These are phyloP conservation scores for Adansonia gregorii DNA, from an alignment of 441 rosid species.

Conservation along the genomic window DNA sequence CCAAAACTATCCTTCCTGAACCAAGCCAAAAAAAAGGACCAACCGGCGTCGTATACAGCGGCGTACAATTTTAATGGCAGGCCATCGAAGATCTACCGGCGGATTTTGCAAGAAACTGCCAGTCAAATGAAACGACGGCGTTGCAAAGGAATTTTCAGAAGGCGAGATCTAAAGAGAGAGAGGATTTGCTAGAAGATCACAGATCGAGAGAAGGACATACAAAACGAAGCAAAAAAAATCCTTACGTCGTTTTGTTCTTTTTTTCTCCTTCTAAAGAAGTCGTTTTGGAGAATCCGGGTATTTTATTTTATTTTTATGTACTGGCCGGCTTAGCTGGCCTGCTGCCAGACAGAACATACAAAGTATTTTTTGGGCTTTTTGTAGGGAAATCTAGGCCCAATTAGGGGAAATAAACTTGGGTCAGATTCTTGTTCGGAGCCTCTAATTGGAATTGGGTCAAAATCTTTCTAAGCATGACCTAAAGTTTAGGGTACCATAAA, in stretches of 20 bases:
- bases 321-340: background rate
- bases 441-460: background rate
- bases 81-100: slow-evolving; percentile 14
- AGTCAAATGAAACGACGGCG: slow-evolving; percentile 11
- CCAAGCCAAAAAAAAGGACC: background rate
- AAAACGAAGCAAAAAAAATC: background rate
- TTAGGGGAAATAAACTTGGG: background rate
- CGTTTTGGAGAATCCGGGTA: background rate
- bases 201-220: background rate
- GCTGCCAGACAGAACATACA: background rate
- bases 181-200: background rate
- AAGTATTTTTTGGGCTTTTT: background rate
- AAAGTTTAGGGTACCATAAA: background rate
- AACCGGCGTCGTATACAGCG: slow-evolving; percentile 18
- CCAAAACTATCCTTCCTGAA: background rate
- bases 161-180: slow-evolving; percentile 12
- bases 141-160: background rate
- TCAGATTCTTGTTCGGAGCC: background rate
- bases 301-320: background rate
- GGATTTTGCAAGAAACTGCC: background rate
- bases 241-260: slow-evolving; percentile 15
- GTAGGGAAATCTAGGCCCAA: background rate
- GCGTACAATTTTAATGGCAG: background rate
- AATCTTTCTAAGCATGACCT: background rate
- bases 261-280: background rate